A percentile compares a stretch with the other conserved stretches of the same genome.
These are phyloP conservation scores for Petunia hybrid DNA, from an alignment of 305 asterid genomes.

Conservation along the genomic window DNA sequence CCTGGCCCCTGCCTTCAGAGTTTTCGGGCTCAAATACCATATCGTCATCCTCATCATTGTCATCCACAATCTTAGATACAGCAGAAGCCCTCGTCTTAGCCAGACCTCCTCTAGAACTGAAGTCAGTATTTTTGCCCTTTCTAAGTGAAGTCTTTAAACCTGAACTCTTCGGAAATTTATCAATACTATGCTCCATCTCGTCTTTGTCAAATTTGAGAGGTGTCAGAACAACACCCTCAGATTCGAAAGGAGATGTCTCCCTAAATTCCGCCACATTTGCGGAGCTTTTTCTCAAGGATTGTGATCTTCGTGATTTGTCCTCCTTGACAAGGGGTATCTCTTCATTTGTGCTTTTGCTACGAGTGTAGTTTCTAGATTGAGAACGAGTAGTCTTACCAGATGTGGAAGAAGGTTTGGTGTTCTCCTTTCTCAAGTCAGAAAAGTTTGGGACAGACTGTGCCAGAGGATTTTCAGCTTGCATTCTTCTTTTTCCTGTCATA, in stretches of 20 bases:
- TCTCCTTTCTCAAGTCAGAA: conserved; percentile 75
- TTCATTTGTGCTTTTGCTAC: conserved; percentile 71
- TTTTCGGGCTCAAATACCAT: conserved; percentile 59
- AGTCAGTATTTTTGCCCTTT: conserved; percentile 68
- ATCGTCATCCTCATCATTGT: conserved; percentile 59
- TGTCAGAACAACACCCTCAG: conserved; percentile 58
- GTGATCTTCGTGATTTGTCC: conserved; percentile 59
- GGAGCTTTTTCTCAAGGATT: conserved; percentile 66
- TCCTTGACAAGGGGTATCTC: conserved; percentile 73
- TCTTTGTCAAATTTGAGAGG: conserved; percentile 65
- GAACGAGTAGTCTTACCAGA: conserved; percentile 68
- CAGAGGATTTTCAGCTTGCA: conserved; percentile 81
- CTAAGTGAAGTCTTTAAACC: conserved; percentile 68
- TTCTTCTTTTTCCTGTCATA: conserved; percentile 66
- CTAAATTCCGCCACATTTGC: conserved; percentile 56
- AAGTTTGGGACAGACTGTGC: conserved; percentile 80
- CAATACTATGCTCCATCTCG: conserved; percentile 43
- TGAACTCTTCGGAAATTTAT: conserved; percentile 46
- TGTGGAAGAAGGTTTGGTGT: conserved; percentile 75
- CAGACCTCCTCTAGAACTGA: conserved; percentile 56
- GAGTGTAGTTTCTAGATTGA: conserved; percentile 70
- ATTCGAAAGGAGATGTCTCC: conserved; percentile 54
- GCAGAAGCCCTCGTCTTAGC: conserved; percentile 55
- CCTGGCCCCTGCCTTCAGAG: conserved; percentile 40
- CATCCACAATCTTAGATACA: conserved; percentile 48